Conservation (phyloP, 1,284 basidiomycete genomes). For the Ganoderma sinense region DNA sequence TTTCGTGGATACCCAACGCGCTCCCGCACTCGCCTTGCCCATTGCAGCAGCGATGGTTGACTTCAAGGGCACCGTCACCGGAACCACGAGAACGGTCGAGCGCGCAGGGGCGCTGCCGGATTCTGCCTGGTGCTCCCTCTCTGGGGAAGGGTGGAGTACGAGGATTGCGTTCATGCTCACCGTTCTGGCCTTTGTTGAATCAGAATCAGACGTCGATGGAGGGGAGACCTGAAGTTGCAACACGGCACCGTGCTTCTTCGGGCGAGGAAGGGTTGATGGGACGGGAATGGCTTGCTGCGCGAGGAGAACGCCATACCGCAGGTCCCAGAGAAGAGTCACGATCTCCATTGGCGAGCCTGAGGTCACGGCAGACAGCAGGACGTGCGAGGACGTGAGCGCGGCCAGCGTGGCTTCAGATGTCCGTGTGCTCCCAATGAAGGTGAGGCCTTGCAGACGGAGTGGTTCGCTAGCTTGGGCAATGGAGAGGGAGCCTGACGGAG, state of each 20-base stretch:
- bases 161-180: constrained; percentile 56
- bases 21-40: constrained; percentile 55
- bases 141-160: constrained; percentile 53
- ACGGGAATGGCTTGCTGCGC: constrained; percentile 59
- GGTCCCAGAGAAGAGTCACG: constrained; percentile 71
- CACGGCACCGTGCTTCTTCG: constrained; percentile 44
- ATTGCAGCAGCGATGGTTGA: constrained; percentile 72
- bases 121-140: constrained; percentile 22
- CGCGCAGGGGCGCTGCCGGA: constrained; percentile 39
- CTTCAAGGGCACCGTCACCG: constrained; percentile 53
- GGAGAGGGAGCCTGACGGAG: constrained; percentile 30
- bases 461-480: constrained; percentile 44
- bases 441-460: constrained; percentile 45
- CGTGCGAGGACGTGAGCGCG: constrained; percentile 68
- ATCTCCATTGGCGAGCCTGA: constrained; percentile 53
- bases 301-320: constrained; percentile 73
- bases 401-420: constrained; percentile 50
- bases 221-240: constrained; percentile 40
- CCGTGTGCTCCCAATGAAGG: constrained; percentile 36
- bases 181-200: constrained; percentile 5
- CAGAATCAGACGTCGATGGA: constrained; percentile 27
- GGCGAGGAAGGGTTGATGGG: constrained; percentile 55
- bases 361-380: constrained; percentile 61
- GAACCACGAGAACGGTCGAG: constrained; percentile 65
- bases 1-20: constrained; percentile 54